Base-by-base conservation (phyloP, 179 eudicot genomes). In the Sideroxylon spinosum region DNA sequence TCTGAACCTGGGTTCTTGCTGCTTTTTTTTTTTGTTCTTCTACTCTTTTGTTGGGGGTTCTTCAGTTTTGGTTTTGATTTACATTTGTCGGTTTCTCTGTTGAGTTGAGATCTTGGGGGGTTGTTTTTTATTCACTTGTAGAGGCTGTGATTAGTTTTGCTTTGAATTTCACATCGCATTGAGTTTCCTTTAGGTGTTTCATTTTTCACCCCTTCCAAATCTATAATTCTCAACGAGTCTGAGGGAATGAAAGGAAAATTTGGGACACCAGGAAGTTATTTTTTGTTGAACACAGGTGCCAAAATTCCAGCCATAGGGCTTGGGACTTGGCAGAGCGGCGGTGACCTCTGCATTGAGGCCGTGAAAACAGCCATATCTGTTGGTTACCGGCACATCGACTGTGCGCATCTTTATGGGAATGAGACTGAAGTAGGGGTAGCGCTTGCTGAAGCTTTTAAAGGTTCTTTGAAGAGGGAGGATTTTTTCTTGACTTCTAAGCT, bases 251-350 rank as follows among this genome's bases (percentile, higher is more conserved):
- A 79, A 71, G 82, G 82, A 73, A 82, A 79, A 76, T 56, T 63
- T 70, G 85, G 82, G 66, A 22, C 82, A 55, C 50, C 76, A n/a
- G 83, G 81, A 64, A 83, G 44, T 73, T 67, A 67, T 74, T 83
- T 80, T 28, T 28, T 83, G 76, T 68, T 83, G 68, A 83, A 83
- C 61, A 83, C 83, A 1, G 86, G 86, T 7, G 81, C 80, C 60
- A 80, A 63, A 32, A 83, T 83, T 60, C 86, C 86, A 19, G 78
- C 86, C 65, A 83, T 83, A 64, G 86, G 86, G 63, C 81, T 83
- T 73, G 86, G 86, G 71, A 83, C 86, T 68, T 83, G 86, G 86
- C 86, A 83, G 66, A 83, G 83, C 67, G 86, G 86, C n/a, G 86
- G 86, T 48, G 86, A 83, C 53, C 75, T 80, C 44, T 80, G 83